Base-by-base conservation (phyloP, 345 rosid species). In the Eucalyptus viminalis region DNA sequence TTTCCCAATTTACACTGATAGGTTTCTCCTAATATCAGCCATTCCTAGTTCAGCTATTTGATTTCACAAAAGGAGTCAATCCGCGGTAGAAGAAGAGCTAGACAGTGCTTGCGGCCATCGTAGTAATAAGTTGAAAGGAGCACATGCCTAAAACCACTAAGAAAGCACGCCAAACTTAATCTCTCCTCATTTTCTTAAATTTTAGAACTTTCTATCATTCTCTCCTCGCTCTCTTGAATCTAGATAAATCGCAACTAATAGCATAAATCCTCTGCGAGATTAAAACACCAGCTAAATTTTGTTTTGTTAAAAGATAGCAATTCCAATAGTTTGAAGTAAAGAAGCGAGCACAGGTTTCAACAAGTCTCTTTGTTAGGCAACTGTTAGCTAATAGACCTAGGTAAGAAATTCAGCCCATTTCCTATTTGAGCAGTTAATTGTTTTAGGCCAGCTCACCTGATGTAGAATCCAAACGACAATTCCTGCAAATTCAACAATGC, bases 381-480 rank as follows among this genome's bases (percentile, higher is more conserved):
- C 85, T 76, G 29, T 37, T 76, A 76, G 47, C 29, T 76, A 11
- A 21, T 40, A 76, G 85, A 40, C 27, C 43, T 43, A 11, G 47
- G 47, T 40, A 21, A 76, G 49, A 88, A n/a, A 76, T 89, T 87
- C 37, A 17, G 16, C 85, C 21, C 47, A 40, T 76, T 40, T 76
- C 85, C 85, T 21, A 40, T 76, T 76, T 21, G 85, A 40, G 45
- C 8, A 44, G 47, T 76, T 21, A 40, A 76, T 40, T 40, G 47
- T 40, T 86, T 86, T 56, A 76, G 47, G 47, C 47, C 5, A 24
- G 58, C 91, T 86, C 86, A 98, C 99, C 99, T 98, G 99, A 86
- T 96, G 98, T 90, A 97, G 93, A 88, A 97, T 97, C 99, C 99
- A 98, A 17, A 97, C 99, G 69, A 92, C 99, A 87, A 98, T 96